Evolutionary conservation across 768 basidiomycete genomes (phyloP), one percentile per base, ranked within the genome.

Genomic region (Cystobasidium ongulense): DNA sequence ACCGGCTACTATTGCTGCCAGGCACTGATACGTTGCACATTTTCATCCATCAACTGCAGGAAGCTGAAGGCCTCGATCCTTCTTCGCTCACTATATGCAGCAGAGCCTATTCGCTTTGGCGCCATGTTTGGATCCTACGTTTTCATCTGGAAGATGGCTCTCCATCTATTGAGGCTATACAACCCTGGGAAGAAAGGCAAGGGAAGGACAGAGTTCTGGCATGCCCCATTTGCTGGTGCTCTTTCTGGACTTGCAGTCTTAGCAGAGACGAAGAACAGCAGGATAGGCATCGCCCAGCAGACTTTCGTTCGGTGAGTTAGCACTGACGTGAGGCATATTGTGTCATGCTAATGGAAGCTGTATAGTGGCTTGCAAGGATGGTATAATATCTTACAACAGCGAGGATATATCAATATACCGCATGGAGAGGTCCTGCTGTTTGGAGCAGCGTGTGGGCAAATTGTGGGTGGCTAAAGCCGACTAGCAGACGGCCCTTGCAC

Each of bases 381-480:
- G 0, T 95, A 90, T 80, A 95, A 94, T 78, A 85, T 87, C 8
- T 88, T 87, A 77, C 87, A 91, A 0, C 84, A 84, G 1, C 86
- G 85, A 76, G 86, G 85, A 35, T 87, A 87, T 35, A 84, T 93
- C 53, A 83, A 82, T 53, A 84, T 97, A 18, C 93, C 92, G 0
- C 84, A 92, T 79, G 94, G 94, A 3, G 90, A 89, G 61, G 85
- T 91, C 0, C 80, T 94, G 8, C 85, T 95, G 11, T 96, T 97
- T 78, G 84, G 88, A 0, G 77, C 92, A 25, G 90, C 90, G 18
- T 93, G 88, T 77, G 88, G 87, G 1, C 92, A 95, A 81, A 95
- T 97, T 80, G 82, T 92, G 80, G 13, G 72, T 38, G 17, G 23
- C 25, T 23, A 29, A 65, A 38, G 72, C 18, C 65, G 38, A 38